These are phyloP conservation scores for Arabidopsis suecica DNA, from an alignment of 345 rosid species.

Conservation along the genomic window DNA sequence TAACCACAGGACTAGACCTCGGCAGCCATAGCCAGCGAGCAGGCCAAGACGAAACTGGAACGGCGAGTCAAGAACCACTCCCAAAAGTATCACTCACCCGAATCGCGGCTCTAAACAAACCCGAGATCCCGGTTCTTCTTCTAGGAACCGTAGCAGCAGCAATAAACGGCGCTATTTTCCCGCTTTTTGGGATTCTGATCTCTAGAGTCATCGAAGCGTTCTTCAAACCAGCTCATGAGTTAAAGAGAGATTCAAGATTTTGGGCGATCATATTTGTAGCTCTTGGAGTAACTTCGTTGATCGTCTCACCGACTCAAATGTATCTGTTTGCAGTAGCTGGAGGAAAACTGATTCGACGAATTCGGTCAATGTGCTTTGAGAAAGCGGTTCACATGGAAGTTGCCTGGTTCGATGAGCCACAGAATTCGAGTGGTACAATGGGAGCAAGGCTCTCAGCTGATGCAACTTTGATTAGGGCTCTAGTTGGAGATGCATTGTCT, in stretches of 20 bases:
- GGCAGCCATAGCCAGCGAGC: slow-evolving; percentile 47
- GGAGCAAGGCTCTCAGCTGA: slow-evolving; percentile 84
- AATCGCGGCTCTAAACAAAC: slow-evolving; percentile 68
- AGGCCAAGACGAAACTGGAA: slow-evolving; percentile 35
- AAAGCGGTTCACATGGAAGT: slow-evolving; percentile 77
- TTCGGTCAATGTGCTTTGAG: slow-evolving; percentile 71
- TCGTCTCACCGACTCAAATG: slow-evolving; percentile 52
- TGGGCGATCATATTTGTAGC: slow-evolving; percentile 69
- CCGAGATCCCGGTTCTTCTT: slow-evolving; percentile 65
- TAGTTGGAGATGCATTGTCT: slow-evolving; percentile 76
- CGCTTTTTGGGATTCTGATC: slow-evolving; percentile 62
- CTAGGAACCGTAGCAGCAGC: slow-evolving; percentile 64
- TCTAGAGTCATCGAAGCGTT: slow-evolving; percentile 66
- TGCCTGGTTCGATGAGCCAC: slow-evolving; percentile 79
- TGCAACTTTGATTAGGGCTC: slow-evolving; percentile 64
- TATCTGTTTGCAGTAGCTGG: slow-evolving; percentile 76
- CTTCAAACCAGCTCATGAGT: slow-evolving; percentile 55
- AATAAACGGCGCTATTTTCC: slow-evolving; percentile 58
- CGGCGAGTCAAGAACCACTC: slow-evolving; percentile 15
- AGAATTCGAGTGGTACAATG: slow-evolving; percentile 72
- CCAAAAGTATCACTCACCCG: slow-evolving; percentile 52
- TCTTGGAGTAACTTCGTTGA: slow-evolving; percentile 57
- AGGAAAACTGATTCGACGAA: slow-evolving; percentile 60
- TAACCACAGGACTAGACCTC: slow-evolving; percentile 23
- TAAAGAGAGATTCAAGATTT: slow-evolving; percentile 57